Conservation (phyloP, 495 filamentous ascomycete species). For the Hypoxylon intermedium region DNA sequence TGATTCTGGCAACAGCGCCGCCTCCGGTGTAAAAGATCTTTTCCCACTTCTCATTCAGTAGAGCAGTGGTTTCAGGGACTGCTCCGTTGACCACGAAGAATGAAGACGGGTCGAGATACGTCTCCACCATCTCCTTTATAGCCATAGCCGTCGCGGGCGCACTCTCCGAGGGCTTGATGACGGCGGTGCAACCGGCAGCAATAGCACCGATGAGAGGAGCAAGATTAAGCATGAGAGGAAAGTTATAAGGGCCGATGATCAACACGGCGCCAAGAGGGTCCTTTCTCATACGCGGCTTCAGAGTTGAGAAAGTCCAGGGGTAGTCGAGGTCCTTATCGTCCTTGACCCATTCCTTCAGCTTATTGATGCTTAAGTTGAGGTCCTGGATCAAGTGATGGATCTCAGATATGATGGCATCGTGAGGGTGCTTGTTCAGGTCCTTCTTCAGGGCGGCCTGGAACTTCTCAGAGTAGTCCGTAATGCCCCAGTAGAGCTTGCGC, state of each 20-base stretch:
- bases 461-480: slow-evolving; percentile 75
- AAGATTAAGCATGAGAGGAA: slow-evolving; percentile 80
- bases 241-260: slow-evolving; percentile 94
- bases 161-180: slow-evolving; percentile 89
- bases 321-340: slow-evolving; percentile 76
- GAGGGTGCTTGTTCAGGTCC: slow-evolving; percentile 76
- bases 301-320: slow-evolving; percentile 65
- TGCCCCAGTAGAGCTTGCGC: slow-evolving; percentile 89
- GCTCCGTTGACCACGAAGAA: slow-evolving; percentile 83
- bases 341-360: slow-evolving; percentile 80
- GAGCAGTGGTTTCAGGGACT: slow-evolving; percentile 76
- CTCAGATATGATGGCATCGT: slow-evolving; percentile 76
- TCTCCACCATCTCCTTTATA: slow-evolving; percentile 76
- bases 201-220: slow-evolving; percentile 88
- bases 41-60: slow-evolving; percentile 91
- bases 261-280: slow-evolving; percentile 85
- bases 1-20: slow-evolving; percentile 77
- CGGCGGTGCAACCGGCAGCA: slow-evolving; percentile 84
- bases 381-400: slow-evolving; percentile 77
- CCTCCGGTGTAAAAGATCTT: slow-evolving; percentile 97
- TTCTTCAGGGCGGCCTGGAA: slow-evolving; percentile 72
- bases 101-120: slow-evolving; percentile 75
- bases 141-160: slow-evolving; percentile 77
- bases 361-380: slow-evolving; percentile 74
- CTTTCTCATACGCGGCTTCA: slow-evolving; percentile 81